phyloP scores from a whole-genome alignment of 768 basidiomycete species.

The Auricularia sp. region DNA sequence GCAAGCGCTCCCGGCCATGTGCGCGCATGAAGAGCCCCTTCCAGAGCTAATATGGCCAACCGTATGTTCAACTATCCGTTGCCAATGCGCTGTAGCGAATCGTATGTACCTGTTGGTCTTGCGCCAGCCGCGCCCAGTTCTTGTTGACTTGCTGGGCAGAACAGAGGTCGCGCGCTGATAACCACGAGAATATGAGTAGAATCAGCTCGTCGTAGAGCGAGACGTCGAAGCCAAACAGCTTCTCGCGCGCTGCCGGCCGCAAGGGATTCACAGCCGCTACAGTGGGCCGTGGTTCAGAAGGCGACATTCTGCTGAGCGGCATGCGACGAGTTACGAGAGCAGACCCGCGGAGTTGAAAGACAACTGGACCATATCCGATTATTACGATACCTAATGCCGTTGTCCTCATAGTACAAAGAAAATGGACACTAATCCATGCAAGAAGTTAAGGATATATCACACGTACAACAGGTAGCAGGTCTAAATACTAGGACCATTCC shows the following conservation, averaged over 20 bases:
- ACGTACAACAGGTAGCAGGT: background rate
- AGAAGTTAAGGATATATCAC: background rate
- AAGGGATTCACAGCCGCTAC: background rate
- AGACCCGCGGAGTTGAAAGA: too few relatives aligned
- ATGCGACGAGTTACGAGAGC: too few relatives aligned
- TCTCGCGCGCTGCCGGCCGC: background rate
- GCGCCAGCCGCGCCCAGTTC: conserved; percentile 57
- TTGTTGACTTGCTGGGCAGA: conserved; percentile 48
- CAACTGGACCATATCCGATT: too few relatives aligned
- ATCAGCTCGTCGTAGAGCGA: conserved; percentile 69
- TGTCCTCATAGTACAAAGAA: too few relatives aligned
- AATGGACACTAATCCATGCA: too few relatives aligned
- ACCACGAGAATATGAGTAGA: conserved; percentile 61
- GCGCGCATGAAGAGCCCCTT: conserved; percentile 50
- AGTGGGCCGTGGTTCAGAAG: background rate
- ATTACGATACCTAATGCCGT: too few relatives aligned
- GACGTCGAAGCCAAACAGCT: conserved; percentile 32
- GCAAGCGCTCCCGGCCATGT: conserved; percentile 57
- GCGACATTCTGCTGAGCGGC: background rate
- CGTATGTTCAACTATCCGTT: conserved; percentile 1
- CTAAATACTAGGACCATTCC: background rate
- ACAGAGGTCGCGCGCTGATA: conserved; percentile 61
- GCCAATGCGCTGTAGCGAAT: conserved; percentile 4
- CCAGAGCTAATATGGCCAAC: conserved; percentile 45
- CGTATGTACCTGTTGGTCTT: conserved; percentile 51